Evolutionary conservation across 805 yeast species (phyloP).

Genomic region (Metschnikowia colocasiae): DNA sequence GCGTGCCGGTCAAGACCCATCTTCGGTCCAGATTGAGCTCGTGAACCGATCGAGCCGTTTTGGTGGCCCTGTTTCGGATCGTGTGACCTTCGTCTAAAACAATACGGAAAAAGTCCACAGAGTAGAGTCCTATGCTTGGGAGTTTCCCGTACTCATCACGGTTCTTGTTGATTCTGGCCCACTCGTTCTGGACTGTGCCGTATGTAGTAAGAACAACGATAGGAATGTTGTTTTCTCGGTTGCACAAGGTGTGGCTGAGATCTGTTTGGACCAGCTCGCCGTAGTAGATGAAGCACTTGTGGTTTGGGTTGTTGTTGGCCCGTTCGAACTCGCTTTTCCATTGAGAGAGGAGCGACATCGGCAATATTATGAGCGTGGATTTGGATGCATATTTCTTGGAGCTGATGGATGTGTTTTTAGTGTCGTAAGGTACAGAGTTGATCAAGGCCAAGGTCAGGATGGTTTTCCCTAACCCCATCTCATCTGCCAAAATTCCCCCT

Average conservation of each 20-base stretch:
- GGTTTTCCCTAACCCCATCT: slow-evolving; percentile 95
- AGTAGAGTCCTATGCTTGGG: slow-evolving; percentile 54
- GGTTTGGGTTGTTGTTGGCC: slow-evolving; percentile 45
- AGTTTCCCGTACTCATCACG: slow-evolving; percentile 27
- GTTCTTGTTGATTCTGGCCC: slow-evolving; percentile 42
- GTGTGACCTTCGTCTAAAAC: slow-evolving; percentile 90
- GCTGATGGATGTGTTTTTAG: slow-evolving; percentile 15
- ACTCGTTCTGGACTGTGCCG: slow-evolving; percentile 81
- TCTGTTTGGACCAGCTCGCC: slow-evolving; percentile 59
- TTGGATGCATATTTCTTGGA: slow-evolving; percentile 51
- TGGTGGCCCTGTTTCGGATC: slow-evolving; percentile 73
- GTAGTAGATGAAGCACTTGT: slow-evolving; percentile 63
- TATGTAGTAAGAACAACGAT: slow-evolving; percentile 77
- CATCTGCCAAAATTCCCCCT: slow-evolving; percentile 94
- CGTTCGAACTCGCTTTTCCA: slow-evolving; percentile 81
- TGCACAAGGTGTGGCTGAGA: slow-evolving; percentile 44
- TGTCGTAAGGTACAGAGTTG: slow-evolving; percentile 59
- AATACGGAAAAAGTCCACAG: slow-evolving; percentile 70
- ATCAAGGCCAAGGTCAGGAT: slow-evolving; percentile 75
- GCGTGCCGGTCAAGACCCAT: slow-evolving; percentile 93
- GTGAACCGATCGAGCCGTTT: slow-evolving; percentile 74
- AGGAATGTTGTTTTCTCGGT: slow-evolving; percentile 46
- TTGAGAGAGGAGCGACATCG: slow-evolving; percentile 87
- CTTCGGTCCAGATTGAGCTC: slow-evolving; percentile 60
- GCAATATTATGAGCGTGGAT: slow-evolving; percentile 79